These are phyloP conservation scores for Candida loeiensis DNA, from an alignment of 805 yeast species.

Conservation along the genomic window DNA sequence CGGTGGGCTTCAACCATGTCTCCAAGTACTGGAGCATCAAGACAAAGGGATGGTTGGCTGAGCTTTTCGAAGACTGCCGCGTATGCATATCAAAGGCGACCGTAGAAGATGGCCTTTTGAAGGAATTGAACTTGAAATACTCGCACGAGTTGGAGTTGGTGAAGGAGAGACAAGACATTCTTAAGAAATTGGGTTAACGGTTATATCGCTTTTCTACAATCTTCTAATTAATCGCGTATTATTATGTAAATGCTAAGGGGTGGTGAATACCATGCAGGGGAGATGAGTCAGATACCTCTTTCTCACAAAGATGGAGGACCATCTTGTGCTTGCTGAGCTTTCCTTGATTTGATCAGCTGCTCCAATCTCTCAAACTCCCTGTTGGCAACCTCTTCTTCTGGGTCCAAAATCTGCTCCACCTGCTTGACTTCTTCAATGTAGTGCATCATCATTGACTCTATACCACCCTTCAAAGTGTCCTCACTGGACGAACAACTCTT, in stretches of 20 bases:
- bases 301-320: slow-evolving; percentile 24
- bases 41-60: slow-evolving; percentile 25
- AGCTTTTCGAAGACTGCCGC: slow-evolving; percentile 35
- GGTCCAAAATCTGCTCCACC: slow-evolving; percentile 82
- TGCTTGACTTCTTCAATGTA: slow-evolving; percentile 92
- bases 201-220: not conserved
- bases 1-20: slow-evolving; percentile 40
- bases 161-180: slow-evolving; percentile 6
- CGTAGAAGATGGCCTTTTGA: slow-evolving; percentile 35
- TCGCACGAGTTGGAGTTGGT: slow-evolving; percentile 16
- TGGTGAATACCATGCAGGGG: not conserved
- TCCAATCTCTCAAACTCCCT: slow-evolving; percentile 85
- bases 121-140: slow-evolving; percentile 28
- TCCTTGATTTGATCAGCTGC: slow-evolving; percentile 31
- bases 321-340: slow-evolving; percentile 11
- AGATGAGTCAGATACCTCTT: not conserved
- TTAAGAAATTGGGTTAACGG: slow-evolving; percentile 1
- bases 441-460: slow-evolving; percentile 95
- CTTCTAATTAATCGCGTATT: slow-evolving; percentile 1
- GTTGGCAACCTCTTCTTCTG: slow-evolving; percentile 70
- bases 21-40: slow-evolving; percentile 34
- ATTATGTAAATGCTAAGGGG: slow-evolving; percentile 2
- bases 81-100: slow-evolving; percentile 32
- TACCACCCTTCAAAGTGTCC: slow-evolving; percentile 91
- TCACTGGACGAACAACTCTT: slow-evolving; percentile 88